Conservation (phyloP, 1,284 basidiomycete species). For the Tausonia pullulans region DNA sequence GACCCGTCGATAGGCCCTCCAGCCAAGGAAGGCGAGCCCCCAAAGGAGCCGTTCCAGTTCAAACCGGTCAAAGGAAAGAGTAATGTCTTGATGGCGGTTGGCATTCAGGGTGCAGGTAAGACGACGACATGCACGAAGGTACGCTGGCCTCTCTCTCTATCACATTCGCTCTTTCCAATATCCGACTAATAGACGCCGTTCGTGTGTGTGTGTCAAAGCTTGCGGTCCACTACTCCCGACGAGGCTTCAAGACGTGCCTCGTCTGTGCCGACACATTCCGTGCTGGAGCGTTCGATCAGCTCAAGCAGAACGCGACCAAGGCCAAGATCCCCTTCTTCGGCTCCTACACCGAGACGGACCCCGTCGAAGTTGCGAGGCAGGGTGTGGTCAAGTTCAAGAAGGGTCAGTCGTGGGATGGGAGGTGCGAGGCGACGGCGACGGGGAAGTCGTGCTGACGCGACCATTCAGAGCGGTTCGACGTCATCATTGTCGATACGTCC, state of each 20-base stretch:
- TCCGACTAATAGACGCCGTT: slow-evolving; percentile 5
- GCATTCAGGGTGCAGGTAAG: slow-evolving; percentile 92
- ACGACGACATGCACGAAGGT: slow-evolving; percentile 92
- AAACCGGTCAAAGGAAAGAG: slow-evolving; percentile 92
- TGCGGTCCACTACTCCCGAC: slow-evolving; percentile 93
- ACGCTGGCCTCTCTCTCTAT: neutral
- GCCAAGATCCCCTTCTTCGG: slow-evolving; percentile 99
- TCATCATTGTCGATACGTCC: slow-evolving; percentile 98
- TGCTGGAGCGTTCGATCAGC: slow-evolving; percentile 96
- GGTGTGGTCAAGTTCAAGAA: slow-evolving; percentile 97
- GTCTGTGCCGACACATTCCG: slow-evolving; percentile 99
- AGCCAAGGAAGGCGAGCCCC: slow-evolving; percentile 1
- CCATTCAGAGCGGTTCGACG: slow-evolving; percentile 80
- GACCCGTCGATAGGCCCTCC: slow-evolving; percentile 53
- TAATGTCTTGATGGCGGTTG: slow-evolving; percentile 96
- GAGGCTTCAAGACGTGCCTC: slow-evolving; percentile 94
- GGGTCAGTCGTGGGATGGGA: slow-evolving; percentile 28
- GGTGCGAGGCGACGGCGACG: too few relatives aligned
- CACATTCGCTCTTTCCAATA: neutral
- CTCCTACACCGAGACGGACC: slow-evolving; percentile 97
- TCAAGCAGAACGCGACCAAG: slow-evolving; percentile 85
- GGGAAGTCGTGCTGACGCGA: too few relatives aligned
- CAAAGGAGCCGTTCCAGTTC: slow-evolving; percentile 38
- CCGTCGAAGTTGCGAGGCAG: slow-evolving; percentile 83
- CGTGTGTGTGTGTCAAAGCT: slow-evolving; percentile 38